Evolutionary conservation across 345 rosid genomes (phyloP), one percentile per base, ranked within the genome.

Genomic region (Lepidium didymum): DNA sequence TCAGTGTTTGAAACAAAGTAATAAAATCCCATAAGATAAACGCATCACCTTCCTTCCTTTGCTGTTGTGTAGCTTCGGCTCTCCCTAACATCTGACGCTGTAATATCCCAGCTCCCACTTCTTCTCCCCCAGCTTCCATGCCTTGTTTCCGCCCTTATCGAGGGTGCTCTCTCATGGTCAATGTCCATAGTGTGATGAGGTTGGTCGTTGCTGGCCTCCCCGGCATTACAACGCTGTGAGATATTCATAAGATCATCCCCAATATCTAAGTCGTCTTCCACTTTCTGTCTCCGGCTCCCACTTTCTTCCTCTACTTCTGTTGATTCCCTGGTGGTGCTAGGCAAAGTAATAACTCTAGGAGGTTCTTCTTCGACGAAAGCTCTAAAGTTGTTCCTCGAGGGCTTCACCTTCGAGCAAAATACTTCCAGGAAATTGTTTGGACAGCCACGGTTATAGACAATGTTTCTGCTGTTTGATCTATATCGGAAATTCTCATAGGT

Each of bases 401-500:
- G 91, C 69, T 86, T 82, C 54, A 85, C 75, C 74, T 81, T 69
- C 0, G 96, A 83, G 82, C 95, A 91, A 72, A 94, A 91, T 25
- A 91, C 90, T 74, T 94, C 97, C 12, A 81, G 55, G 78, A 89
- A 91, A 78, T 91, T 94, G 73, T 76, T 70, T 38, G 68, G 12
- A 64, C 95, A 87, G 40, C 97, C 97, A 67, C 73, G 78, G 72
- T 86, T 72, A 68, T 83, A 85, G 41, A 82, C 89, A 70, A 86
- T 81, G 56, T 59, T 38, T 81, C 99, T 83, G 80, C 76, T 86
- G 78, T 85, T 96, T 38, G 95, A 72, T 80, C 95, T 81, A 75
- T 86, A 86, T 67, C 96, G 92, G 77, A 89, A 87, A 71, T 89
- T 94, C 80, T 94, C 99, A 73, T 91, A 91, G 42, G 99, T 94